Base-by-base conservation (phyloP, 805 yeast species). In the Nakazawaea anatomiae region DNA sequence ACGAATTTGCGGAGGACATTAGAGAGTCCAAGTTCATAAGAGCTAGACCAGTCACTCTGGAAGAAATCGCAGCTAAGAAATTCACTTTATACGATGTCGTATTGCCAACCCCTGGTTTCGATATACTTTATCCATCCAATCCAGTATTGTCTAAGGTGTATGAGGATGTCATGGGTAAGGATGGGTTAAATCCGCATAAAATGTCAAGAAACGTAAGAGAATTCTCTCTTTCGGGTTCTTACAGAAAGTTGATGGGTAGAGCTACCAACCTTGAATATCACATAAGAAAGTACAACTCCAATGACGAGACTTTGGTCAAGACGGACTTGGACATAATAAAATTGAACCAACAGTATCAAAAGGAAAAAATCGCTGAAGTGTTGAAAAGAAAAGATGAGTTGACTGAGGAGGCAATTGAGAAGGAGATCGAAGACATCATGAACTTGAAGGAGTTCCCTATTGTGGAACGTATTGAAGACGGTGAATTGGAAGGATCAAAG, bases 51-150 rank as follows among this genome's bases (percentile, higher is more conserved):
- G 74, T 94, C 18, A 87, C 96, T 0, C 74, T 79, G 50, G 89
- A 83, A 52, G 98, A 92, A 53, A 70, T 85, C 28, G 79, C 72
- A 4, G 50, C 71, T 2, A 79, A 79, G 0, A 77, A 74, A 49
- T 87, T 75, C 62, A 67, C 85, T 10, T 85, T 92, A 35, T 83
- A 77, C 61, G 98, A 94, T 66, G 75, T 94, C 31, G 96, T 95
- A 3, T 72, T 94, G 50, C 98, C 99, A n/a, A 80, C 96, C 0
- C 99, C 99, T 2, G 99, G 99, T 0, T 90, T 82, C 64, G 97
- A 90, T 62, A 80, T 94, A n/a, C 62, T 75, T 11, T 94, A 94
- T 62, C 99, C 99, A 6, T 70, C 76, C 9, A 87, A 89, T 60
- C 75, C 74, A 48, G 66, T 75, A 41, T 69, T 89, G 44, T 73